These are phyloP conservation scores for Pulveroboletus sp. DNA, from an alignment of 768 basidiomycete genomes.

Conservation along the genomic window DNA sequence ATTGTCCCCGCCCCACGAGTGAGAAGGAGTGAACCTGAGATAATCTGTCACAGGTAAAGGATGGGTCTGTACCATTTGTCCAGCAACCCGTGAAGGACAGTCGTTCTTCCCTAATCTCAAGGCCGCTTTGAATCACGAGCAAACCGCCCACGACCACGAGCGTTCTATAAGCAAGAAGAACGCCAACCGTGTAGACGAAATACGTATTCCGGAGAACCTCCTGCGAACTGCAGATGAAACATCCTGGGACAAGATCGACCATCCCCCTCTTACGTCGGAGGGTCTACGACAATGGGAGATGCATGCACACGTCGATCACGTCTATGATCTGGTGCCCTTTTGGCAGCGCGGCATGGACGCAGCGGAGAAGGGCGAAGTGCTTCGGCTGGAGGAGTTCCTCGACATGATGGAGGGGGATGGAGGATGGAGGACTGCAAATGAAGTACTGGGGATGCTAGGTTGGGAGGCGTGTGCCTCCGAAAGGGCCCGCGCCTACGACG, in stretches of 20 bases:
- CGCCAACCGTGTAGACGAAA: not conserved
- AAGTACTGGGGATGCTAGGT: conserved; percentile 30
- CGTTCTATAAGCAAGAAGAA: conserved; percentile 4
- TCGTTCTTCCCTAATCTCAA: conserved; percentile 23
- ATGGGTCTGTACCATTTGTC: conserved; percentile 35
- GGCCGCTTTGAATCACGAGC: conserved; percentile 33
- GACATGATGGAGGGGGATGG: conserved; percentile 37
- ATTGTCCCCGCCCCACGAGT: not conserved
- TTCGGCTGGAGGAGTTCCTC: conserved; percentile 44
- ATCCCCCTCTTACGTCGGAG: conserved; percentile 29
- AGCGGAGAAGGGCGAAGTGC: conserved; percentile 42
- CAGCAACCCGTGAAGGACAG: conserved; percentile 16
- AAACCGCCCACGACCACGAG: conserved; percentile 17
- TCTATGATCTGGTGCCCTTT: conserved; percentile 49
- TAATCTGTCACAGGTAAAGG: conserved; percentile 25
- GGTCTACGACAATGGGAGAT: conserved; percentile 28
- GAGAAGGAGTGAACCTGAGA: conserved; percentile 1
- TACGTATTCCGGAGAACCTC: conserved; percentile 2
- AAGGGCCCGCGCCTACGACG: not conserved
- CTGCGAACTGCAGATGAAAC: conserved; percentile 17
- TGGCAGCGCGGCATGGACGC: conserved; percentile 50
- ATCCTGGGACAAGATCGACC: conserved; percentile 29
- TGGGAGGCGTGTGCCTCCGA: conserved; percentile 14
- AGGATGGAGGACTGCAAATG: conserved; percentile 28
- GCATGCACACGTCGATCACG: conserved; percentile 41